Conservation (phyloP, 2,329 filamentous ascomycete species). For the Aspergillus pseudoglaucus region DNA sequence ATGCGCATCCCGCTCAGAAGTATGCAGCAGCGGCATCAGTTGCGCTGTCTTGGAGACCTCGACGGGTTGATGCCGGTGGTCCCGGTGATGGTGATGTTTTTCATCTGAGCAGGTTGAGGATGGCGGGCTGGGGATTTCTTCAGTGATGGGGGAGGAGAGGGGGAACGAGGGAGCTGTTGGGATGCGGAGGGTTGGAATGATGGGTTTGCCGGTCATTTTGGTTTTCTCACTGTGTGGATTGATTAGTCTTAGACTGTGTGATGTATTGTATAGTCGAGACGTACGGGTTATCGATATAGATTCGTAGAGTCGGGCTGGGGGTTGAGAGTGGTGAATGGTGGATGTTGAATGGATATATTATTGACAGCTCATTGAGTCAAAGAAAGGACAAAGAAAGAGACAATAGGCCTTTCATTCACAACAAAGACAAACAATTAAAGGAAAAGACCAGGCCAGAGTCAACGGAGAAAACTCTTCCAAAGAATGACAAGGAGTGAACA, state of each 20-base stretch:
- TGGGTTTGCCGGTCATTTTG: constrained; percentile 15
- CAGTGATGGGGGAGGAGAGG: constrained; percentile 38
- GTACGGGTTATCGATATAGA: no score
- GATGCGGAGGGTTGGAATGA: constrained; percentile 14
- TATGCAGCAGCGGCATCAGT: constrained; percentile 11
- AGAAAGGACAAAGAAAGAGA: no score
- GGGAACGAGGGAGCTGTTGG: constrained; percentile 32
- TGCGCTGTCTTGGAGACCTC: constrained; percentile 19
- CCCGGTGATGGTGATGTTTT: background rate
- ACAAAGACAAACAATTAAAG: no score
- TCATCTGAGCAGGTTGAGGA: constrained; percentile 13
- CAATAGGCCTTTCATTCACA: no score
- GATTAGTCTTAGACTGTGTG: background rate
- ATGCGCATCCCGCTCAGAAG: background rate
- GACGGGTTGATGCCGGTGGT: constrained; percentile 21
- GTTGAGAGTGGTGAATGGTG: no score
- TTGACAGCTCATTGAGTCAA: no score
- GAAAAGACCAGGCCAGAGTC: no score
- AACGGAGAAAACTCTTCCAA: no score
- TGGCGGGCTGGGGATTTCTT: constrained; percentile 35
- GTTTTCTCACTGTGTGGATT: background rate
- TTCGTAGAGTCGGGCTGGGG: no score
- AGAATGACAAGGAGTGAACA: no score
- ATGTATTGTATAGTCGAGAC: no score
- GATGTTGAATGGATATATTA: no score